Evolutionary conservation across 371 early-diverging fungal species (phyloP).

Genomic region (Mucor piriformis): DNA sequence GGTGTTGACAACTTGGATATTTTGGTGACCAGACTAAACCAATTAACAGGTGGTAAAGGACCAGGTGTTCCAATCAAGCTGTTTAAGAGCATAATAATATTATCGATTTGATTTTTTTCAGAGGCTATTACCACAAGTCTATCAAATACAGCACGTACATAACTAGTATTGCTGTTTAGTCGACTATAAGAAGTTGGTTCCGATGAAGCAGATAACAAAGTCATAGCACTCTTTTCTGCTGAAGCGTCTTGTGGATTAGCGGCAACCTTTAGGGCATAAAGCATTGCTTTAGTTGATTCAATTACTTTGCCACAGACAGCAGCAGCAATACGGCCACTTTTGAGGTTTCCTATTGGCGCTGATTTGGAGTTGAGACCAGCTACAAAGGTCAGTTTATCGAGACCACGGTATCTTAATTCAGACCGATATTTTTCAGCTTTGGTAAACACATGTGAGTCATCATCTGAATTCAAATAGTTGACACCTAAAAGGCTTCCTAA

Average conservation of each 20-base stretch:
- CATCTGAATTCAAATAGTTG: constrained; percentile 23
- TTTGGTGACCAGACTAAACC: constrained; percentile 50
- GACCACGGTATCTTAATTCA: constrained; percentile 13
- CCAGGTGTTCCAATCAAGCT: constrained; percentile 42
- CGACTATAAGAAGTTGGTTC: constrained; percentile 58
- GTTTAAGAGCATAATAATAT: constrained; percentile 17
- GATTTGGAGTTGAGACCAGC: constrained; percentile 28
- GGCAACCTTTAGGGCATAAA: background rate
- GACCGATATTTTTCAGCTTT: constrained; percentile 29
- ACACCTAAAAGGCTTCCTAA: constrained; percentile 36
- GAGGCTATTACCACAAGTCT: constrained; percentile 10
- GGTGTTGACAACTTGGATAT: constrained; percentile 31
- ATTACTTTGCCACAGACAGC: constrained; percentile 39
- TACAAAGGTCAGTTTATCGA: constrained; percentile 23
- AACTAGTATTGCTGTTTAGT: constrained; percentile 54
- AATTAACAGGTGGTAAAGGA: constrained; percentile 63
- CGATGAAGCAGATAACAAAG: constrained; percentile 16
- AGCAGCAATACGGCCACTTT: constrained; percentile 44
- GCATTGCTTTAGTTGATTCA: constrained; percentile 5
- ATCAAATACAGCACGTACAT: constrained; percentile 56
- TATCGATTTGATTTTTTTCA: background rate
- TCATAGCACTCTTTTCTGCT: background rate
- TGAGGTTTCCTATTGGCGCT: constrained; percentile 36
- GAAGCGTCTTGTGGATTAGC: background rate
- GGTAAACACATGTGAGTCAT: background rate